Evolutionary conservation across 208 protist genomes (phyloP), one percentile per base, ranked within the genome.

Genomic region (Trypanosoma conorhini): DNA sequence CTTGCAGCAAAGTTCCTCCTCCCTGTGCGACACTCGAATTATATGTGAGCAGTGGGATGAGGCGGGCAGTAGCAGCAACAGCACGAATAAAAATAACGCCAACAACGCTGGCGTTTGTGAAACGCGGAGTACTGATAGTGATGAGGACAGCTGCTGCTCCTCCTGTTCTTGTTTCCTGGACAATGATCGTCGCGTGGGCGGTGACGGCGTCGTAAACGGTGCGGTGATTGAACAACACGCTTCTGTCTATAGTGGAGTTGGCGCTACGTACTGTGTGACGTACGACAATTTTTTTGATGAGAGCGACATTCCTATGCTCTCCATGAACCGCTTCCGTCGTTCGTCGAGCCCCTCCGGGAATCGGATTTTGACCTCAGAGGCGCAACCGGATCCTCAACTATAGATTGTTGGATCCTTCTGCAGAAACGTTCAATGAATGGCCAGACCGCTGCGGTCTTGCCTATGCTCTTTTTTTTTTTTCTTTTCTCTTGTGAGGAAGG

Each of bases 301-400:
- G 46, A 76, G 79, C 3, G 85, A 87, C 26, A 83, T 85, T 48
- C 73, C 79, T 38, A 52, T 72, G 38, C 52, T 90, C 57, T 90
- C 81, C 21, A 80, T 86, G 56, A 69, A 80, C 46, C 81, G 68
- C 60, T 85, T 90, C 38, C 72, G 74, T 17, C 50, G 62, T 12
- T 15, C 60, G 3, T 57, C 70, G 7, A 44, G 24, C 48, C 66
- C 63, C 3, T 31, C 35, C 13, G 35, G 46, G 5, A 72, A 63
- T 21, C 24, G 17, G 55, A 24, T 22, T n/a, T 5, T 24, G 42
- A 22, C 58, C n/a, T 24, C 51, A 12, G 46, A 28, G 24, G 40
- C 65, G 35, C 52, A 24, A 40, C 3, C 42, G 13, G 4, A 38
- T 13, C 59, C 44, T 26, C 19, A 19, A 24, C 50, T 54, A n/a